These are phyloP conservation scores for Gonium pectorale DNA, from an alignment of 139 green algal genomes.

Conservation along the genomic window DNA sequence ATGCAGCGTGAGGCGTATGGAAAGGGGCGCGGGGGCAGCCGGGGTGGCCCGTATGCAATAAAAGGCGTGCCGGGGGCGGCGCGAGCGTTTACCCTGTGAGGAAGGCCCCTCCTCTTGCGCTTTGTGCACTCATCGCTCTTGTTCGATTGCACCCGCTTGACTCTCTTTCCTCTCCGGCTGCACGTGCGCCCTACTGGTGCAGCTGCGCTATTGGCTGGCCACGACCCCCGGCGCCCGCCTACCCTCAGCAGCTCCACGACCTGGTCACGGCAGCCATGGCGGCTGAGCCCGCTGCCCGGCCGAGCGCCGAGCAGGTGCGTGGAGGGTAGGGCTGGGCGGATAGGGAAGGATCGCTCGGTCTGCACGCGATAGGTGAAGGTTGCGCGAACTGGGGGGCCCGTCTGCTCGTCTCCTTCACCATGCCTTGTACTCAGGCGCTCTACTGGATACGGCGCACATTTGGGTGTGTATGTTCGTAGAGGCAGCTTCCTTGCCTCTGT, in stretches of 20 bases:
- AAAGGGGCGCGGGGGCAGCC: too few species aligned
- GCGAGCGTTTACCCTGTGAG: not conserved
- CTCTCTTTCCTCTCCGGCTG: not conserved
- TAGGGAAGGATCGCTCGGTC: not conserved
- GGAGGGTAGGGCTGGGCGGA: not conserved
- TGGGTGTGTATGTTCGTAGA: not conserved
- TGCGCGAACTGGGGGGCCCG: too few species aligned
- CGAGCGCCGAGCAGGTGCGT: conserved; percentile 17
- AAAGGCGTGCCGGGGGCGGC: not conserved
- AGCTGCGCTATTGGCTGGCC: conserved; percentile 62
- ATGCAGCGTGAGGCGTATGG: too few species aligned
- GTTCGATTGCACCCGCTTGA: not conserved
- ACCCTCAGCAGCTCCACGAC: conserved; percentile 58
- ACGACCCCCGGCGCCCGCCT: conserved; percentile 19
- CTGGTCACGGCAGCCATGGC: conserved; percentile 50
- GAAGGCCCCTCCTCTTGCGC: not conserved
- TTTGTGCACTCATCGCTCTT: not conserved
- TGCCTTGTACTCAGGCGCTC: not conserved
- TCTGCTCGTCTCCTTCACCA: too few species aligned
- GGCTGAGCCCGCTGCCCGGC: not conserved
- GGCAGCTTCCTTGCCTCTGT: too few species aligned
- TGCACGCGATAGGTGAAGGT: too few species aligned
- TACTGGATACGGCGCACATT: not conserved
- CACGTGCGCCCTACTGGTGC: not conserved
- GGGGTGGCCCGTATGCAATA: not conserved